These are phyloP conservation scores for Wallacemonas rigidus DNA, from an alignment of 208 protist genomes.

Conservation along the genomic window DNA sequence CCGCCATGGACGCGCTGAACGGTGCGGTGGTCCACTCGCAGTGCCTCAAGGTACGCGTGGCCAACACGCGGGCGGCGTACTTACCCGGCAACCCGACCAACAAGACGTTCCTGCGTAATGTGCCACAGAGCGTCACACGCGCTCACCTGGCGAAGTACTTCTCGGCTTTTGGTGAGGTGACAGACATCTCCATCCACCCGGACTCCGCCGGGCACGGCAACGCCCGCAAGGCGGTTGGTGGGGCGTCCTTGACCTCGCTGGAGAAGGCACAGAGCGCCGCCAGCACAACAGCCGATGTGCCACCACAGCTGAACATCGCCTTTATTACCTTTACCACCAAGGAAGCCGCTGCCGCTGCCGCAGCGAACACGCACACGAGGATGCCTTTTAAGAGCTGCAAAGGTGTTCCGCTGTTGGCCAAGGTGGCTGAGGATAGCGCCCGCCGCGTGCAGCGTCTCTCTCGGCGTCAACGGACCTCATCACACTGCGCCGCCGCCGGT, in stretches of 20 bases:
- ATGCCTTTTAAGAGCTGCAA: slow-evolving; percentile 65
- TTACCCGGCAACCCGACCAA: slow-evolving; percentile 69
- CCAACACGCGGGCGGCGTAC: slow-evolving; percentile 69
- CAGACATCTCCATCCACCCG: slow-evolving; percentile 69
- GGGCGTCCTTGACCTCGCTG: background rate
- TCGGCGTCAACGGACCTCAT: slow-evolving; percentile 14
- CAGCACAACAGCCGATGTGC: slow-evolving; percentile 11
- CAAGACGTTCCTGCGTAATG: slow-evolving; percentile 75
- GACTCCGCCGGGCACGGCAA: slow-evolving; percentile 44
- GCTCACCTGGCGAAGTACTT: slow-evolving; percentile 51
- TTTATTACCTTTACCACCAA: slow-evolving; percentile 77
- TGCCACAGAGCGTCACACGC: slow-evolving; percentile 51
- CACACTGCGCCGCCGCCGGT: too few species aligned
- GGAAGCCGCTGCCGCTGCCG: slow-evolving; percentile 54
- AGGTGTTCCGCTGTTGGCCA: slow-evolving; percentile 68
- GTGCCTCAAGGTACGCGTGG: slow-evolving; percentile 58
- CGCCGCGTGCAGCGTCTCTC: slow-evolving; percentile 68
- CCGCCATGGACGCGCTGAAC: slow-evolving; percentile 50
- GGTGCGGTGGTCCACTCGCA: slow-evolving; percentile 29
- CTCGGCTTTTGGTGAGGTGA: slow-evolving; percentile 58
- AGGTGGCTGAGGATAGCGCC: slow-evolving; percentile 73
- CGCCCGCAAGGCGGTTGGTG: background rate
- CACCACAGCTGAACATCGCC: slow-evolving; percentile 52
- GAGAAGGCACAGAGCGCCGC: slow-evolving; percentile 3
- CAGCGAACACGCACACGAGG: slow-evolving; percentile 60